These are phyloP conservation scores for Neltuma alba DNA, from an alignment of 306 rosid species.

Conservation along the genomic window DNA sequence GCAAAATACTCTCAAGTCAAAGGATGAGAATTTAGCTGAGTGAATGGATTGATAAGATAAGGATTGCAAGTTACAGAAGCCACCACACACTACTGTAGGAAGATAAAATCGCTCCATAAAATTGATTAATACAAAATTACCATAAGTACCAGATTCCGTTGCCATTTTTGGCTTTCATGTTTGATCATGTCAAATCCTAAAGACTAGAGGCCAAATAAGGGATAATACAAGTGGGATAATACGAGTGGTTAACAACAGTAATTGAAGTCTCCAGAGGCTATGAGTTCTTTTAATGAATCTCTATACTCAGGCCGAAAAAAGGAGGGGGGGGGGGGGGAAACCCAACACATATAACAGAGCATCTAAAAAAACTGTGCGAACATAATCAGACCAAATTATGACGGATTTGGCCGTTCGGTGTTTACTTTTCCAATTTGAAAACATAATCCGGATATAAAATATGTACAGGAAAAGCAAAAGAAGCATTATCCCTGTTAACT, in stretches of 20 bases:
- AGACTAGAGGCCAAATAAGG: not conserved
- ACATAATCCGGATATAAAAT: not conserved
- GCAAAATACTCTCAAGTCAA: slow-evolving; percentile 33
- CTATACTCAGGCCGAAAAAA: not conserved
- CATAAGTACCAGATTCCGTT: not conserved
- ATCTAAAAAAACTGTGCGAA: no score
- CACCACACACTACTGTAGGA: not conserved
- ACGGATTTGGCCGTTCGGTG: not conserved
- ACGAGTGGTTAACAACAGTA: slow-evolving; percentile 7
- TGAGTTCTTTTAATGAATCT: not conserved
- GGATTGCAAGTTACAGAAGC: not conserved
- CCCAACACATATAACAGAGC: not conserved
- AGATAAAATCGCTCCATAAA: not conserved
- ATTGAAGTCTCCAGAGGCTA: not conserved
- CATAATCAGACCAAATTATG: not conserved
- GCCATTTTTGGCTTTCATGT: not conserved
- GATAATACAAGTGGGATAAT: not conserved
- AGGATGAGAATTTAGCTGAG: slow-evolving; percentile 17
- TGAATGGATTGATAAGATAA: not conserved
- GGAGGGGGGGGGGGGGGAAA: no score
- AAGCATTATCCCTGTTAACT: not conserved
- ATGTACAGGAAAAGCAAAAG: not conserved
- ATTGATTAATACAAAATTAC: not conserved
- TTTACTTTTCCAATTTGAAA: not conserved
- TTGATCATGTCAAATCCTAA: not conserved